These are phyloP conservation scores for Euclidium syriacum DNA, from an alignment of 345 rosid species.

Conservation along the genomic window DNA sequence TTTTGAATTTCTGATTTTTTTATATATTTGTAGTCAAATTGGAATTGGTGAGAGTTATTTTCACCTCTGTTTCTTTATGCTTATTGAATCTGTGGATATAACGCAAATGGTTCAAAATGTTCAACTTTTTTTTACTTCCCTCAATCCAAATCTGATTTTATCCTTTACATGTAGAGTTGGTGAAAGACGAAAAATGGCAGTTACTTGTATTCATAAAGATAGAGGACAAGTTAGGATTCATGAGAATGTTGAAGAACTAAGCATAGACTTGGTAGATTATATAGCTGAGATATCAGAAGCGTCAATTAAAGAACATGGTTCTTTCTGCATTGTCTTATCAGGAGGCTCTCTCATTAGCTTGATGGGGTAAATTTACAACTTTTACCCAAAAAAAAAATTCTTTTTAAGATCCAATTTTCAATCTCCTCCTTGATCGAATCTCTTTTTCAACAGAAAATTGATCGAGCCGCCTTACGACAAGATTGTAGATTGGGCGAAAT, in stretches of 20 bases:
- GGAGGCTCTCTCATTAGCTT: conserved; percentile 82
- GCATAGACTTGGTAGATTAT: conserved; percentile 75
- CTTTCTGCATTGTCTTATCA: conserved; percentile 75
- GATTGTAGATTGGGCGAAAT: conserved; percentile 86
- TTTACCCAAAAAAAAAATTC: not conserved
- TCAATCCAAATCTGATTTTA: not conserved
- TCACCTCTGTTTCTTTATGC: not conserved
- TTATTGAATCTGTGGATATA: not conserved
- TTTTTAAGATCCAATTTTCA: not conserved
- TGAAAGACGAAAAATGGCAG: conserved; percentile 51
- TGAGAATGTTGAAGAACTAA: conserved; percentile 67
- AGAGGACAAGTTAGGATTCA: conserved; percentile 73
- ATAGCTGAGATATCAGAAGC: conserved; percentile 81
- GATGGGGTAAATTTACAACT: conserved; percentile 48
- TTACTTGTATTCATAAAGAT: conserved; percentile 47
- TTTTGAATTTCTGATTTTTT: not conserved
- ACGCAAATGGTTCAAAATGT: conserved; percentile 3
- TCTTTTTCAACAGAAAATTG: conserved; percentile 54
- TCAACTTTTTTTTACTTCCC: not conserved
- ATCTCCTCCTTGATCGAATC: not conserved
- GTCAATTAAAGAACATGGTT: conserved; percentile 73
- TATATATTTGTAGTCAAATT: not conserved
- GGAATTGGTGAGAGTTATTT: not conserved
- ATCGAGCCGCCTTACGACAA: conserved; percentile 75
- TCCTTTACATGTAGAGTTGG: conserved; percentile 14